These are phyloP conservation scores for Cryptosporidium sp. DNA, from an alignment of 169 alveolate species.

Conservation along the genomic window DNA sequence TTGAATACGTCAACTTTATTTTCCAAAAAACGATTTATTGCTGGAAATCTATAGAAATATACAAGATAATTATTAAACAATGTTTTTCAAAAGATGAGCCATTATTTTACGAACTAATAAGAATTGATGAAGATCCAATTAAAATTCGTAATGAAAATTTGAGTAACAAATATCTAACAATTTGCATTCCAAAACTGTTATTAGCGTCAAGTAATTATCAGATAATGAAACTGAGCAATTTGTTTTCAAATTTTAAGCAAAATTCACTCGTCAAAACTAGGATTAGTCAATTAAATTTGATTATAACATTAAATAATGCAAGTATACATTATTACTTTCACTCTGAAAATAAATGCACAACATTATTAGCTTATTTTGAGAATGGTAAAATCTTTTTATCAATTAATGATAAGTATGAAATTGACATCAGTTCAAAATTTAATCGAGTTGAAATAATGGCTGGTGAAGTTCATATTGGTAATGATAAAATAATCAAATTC, in stretches of 20 bases:
- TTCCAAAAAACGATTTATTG: not conserved
- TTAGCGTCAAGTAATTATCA: not conserved
- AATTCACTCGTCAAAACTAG: not conserved
- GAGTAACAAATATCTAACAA: not conserved
- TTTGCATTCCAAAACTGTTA: constrained; percentile 3
- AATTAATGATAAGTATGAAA: not conserved
- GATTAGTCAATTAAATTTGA: not conserved
- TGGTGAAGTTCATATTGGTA: not conserved
- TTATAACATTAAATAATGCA: not conserved
- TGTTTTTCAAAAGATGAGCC: not conserved
- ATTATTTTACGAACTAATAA: not conserved
- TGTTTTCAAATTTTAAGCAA: not conserved
- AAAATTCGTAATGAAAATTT: not conserved
- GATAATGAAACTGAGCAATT: not conserved
- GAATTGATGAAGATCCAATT: not conserved
- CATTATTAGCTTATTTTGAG: not conserved
- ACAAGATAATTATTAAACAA: not conserved
- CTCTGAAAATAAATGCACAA: not conserved
- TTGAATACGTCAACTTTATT: not conserved
- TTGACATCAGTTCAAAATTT: not conserved
- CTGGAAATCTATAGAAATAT: constrained; percentile 1
- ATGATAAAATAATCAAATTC: not conserved
- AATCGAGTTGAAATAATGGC: not conserved
- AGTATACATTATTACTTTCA: not conserved
- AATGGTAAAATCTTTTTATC: not conserved